Percentiles rank a stretch among this genome's conserved stretches.
phyloP scores from a whole-genome alignment of 768 basidiomycete genomes.

The Termitomyces heimii region DNA sequence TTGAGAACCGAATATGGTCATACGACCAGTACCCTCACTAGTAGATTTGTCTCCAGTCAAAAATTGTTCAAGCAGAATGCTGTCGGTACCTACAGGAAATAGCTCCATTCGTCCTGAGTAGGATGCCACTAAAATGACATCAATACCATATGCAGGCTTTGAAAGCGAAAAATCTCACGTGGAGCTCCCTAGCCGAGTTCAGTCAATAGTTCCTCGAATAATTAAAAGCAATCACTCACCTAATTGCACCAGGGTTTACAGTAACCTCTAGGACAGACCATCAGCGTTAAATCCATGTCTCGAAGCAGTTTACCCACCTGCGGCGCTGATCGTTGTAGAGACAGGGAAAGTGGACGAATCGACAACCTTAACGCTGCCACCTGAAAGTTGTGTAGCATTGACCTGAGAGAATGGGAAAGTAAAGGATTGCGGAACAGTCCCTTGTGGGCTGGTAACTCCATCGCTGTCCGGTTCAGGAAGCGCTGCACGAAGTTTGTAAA shows the following conservation, averaged over 20 bases:
- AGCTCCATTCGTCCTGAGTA: conserved; percentile 60
- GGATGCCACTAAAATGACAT: conserved; percentile 55
- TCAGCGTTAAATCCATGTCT: not conserved
- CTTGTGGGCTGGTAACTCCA: conserved; percentile 36
- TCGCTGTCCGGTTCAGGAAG: conserved; percentile 28
- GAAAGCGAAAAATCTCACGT: conserved; percentile 28
- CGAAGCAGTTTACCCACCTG: conserved; percentile 15
- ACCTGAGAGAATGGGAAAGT: conserved; percentile 43
- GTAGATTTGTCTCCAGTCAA: not conserved
- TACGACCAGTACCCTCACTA: conserved; percentile 47
- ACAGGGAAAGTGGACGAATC: conserved; percentile 48
- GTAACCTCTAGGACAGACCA: conserved; percentile 33
- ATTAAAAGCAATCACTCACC: conserved; percentile 21
- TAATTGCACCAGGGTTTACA: conserved; percentile 50
- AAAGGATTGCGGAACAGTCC: conserved; percentile 37
- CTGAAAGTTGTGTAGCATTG: conserved; percentile 34
- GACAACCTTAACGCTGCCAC: conserved; percentile 45
- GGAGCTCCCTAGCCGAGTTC: conserved; percentile 42
- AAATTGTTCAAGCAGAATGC: not conserved
- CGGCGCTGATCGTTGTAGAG: conserved; percentile 47
- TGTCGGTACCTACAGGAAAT: conserved; percentile 40
- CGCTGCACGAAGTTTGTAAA: conserved; percentile 14
- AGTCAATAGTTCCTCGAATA: not conserved
- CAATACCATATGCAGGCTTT: not conserved
- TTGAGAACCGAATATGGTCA: conserved; percentile 51